Evolutionary conservation across 2,329 filamentous ascomycete genomes (phyloP).

Genomic region (Fragosphaeria purpurea): DNA sequence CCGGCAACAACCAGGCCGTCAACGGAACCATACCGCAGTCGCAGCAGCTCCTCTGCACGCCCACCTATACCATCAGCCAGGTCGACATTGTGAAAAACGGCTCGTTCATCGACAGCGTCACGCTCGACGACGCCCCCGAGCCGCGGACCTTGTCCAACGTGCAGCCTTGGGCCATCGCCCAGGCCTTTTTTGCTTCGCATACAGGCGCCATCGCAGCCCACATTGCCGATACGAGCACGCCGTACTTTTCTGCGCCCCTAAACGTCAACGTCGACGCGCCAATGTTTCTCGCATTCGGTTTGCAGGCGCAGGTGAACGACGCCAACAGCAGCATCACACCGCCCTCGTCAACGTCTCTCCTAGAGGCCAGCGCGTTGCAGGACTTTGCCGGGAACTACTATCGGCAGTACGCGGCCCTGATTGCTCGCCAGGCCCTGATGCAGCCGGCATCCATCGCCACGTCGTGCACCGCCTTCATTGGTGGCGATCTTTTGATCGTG

Average conservation of each 20-base stretch:
- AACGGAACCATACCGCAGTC: conserved; percentile 16
- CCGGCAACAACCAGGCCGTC: conserved; percentile 9
- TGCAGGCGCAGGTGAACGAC: conserved; percentile 14
- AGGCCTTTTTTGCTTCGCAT: conserved; percentile 17
- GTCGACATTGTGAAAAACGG: conserved; percentile 17
- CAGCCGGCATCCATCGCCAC: conserved; percentile 12
- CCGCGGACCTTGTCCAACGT: conserved; percentile 14
- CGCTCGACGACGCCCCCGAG: neutral
- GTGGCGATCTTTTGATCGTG: conserved; percentile 22
- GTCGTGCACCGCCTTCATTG: conserved; percentile 17
- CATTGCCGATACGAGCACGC: conserved; percentile 12
- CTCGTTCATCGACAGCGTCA: conserved; percentile 12
- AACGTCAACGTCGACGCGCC: conserved; percentile 21
- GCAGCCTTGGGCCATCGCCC: conserved; percentile 17
- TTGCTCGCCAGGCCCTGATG: conserved; percentile 23
- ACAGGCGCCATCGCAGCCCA: neutral
- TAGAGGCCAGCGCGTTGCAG: conserved; percentile 17
- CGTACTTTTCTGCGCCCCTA: conserved; percentile 15
- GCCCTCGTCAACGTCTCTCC: conserved; percentile 16
- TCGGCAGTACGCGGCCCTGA: conserved; percentile 23
- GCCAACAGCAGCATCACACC: conserved; percentile 12
- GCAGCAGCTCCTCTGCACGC: conserved; percentile 19
- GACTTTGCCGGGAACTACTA: conserved; percentile 22
- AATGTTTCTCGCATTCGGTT: conserved; percentile 23
- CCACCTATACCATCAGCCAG: conserved; percentile 15